These are phyloP conservation scores for Crassisporium funariophilum DNA, from an alignment of 768 basidiomycete genomes.

Conservation along the genomic window DNA sequence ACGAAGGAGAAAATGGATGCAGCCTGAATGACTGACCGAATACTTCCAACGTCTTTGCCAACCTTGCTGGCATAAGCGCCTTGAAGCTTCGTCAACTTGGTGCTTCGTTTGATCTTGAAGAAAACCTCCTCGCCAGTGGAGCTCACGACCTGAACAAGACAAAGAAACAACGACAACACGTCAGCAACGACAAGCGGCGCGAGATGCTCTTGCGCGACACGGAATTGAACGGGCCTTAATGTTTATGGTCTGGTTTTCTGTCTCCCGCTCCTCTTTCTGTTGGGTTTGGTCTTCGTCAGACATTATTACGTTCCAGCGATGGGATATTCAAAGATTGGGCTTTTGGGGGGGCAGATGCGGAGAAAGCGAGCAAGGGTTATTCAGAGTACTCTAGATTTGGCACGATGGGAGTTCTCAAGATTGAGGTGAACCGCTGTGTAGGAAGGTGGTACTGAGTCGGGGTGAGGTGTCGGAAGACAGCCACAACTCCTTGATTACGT, in stretches of 20 bases:
- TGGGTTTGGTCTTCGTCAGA: conserved; percentile 52
- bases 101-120: conserved; percentile 96
- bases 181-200: conserved; percentile 1
- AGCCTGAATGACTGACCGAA: conserved; percentile 63
- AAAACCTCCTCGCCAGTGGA: conserved; percentile 85
- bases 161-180: conserved; percentile 11
- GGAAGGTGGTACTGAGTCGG: too few relatives aligned
- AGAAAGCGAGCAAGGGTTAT: background rate
- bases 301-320: conserved; percentile 37
- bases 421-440: too few relatives aligned
- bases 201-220: too few relatives aligned
- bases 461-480: too few relatives aligned
- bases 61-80: conserved; percentile 92
- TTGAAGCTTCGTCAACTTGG: conserved; percentile 90
- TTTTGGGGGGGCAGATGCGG: background rate
- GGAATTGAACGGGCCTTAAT: conserved; percentile 58
- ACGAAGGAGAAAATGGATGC: conserved; percentile 4
- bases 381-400: too few relatives aligned
- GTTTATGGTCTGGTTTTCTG: conserved; percentile 70
- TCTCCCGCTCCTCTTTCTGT: conserved; percentile 49
- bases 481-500: too few relatives aligned
- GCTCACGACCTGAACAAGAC: conserved; percentile 61
- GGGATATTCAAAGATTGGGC: background rate
- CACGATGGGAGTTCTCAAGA: too few relatives aligned
- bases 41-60: conserved; percentile 84